Evolutionary conservation across 345 rosid genomes (phyloP), one percentile per base, ranked within the genome.

Genomic region (Rhodamnia argentea): DNA sequence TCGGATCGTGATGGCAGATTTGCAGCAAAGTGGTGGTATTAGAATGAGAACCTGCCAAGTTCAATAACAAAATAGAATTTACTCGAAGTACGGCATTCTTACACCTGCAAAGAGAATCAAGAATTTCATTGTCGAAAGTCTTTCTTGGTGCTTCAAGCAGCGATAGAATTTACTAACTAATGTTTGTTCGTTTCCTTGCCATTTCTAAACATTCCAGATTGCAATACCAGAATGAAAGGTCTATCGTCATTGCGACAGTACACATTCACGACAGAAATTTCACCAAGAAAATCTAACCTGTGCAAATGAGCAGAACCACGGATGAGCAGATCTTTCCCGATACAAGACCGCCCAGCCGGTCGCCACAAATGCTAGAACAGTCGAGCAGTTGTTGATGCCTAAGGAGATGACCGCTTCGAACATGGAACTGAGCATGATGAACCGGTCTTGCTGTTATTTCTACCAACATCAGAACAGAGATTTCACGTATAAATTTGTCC

Each of bases 291-390:
- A 20, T 20, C 47, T 83, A 42, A 56, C 82, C 87, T 50, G 87
- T 29, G 87, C 83, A 82, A 85, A 29, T 60, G 89, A 87, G 56
- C 47, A 87, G 54, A 85, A 70, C 89, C 89, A 32, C 1, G 85
- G 44, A 62, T 10, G 87, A 52, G 90, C 55, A 88, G 84, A 74
- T 82, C 83, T 85, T 87, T 87, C 74, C 74, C 1, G 40, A 7
- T 60, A 27, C 37, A 7, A 60, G 2, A 60, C 74, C 22, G 20
- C 40, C 87, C 56, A 16, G 58, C 85, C 85, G 13, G 85, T 87
- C 5, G 85, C 64, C 27, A 87, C 83, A 62, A 23, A 54, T 23
- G 85, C 83, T 27, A 87, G 27, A 82, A 70, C 89, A n/a, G 85
- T 42, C 32, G 83, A 60, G 59, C 87, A 85, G 51, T 82, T 82